phyloP scores from a whole-genome alignment of 1,284 basidiomycete species.

The Boletellus sp. region DNA sequence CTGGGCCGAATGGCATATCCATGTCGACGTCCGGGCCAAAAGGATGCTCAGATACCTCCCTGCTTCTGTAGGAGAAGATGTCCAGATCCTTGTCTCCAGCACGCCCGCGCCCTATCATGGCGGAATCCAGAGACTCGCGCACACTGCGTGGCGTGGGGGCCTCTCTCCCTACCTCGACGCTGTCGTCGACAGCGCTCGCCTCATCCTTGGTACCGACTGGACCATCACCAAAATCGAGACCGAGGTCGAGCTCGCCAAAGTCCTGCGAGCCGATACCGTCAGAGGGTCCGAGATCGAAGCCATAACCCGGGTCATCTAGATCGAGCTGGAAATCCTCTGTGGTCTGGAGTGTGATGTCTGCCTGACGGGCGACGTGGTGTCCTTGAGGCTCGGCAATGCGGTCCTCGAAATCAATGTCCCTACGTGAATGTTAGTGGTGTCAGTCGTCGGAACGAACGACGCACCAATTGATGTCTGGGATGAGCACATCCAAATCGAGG shows the following conservation, averaged over 20 bases:
- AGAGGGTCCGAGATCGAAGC: constrained; percentile 68
- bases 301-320: constrained; percentile 53
- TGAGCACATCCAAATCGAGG: constrained; percentile 73
- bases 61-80: constrained; percentile 55
- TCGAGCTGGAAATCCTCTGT: constrained; percentile 65
- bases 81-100: constrained; percentile 52
- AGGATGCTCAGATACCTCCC: constrained; percentile 61
- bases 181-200: constrained; percentile 46
- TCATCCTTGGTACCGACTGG: constrained; percentile 44
- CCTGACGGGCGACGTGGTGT: constrained; percentile 75
- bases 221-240: constrained; percentile 66
- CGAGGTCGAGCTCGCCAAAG: constrained; percentile 69
- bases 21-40: constrained; percentile 59
- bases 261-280: constrained; percentile 87
- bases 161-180: constrained; percentile 74
- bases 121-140: constrained; percentile 59
- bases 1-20: constrained; percentile 52
- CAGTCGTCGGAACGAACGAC: constrained; percentile 8
- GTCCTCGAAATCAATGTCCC: constrained; percentile 75
- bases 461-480: constrained; percentile 80
- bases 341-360: constrained; percentile 79
- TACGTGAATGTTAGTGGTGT: constrained; percentile 29
- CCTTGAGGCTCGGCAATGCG: constrained; percentile 62
- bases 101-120: constrained; percentile 47
- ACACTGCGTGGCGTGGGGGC: constrained; percentile 45